phyloP scores from a whole-genome alignment of 2,329 filamentous ascomycete species.

The Rhexocercosporidium sp. region DNA sequence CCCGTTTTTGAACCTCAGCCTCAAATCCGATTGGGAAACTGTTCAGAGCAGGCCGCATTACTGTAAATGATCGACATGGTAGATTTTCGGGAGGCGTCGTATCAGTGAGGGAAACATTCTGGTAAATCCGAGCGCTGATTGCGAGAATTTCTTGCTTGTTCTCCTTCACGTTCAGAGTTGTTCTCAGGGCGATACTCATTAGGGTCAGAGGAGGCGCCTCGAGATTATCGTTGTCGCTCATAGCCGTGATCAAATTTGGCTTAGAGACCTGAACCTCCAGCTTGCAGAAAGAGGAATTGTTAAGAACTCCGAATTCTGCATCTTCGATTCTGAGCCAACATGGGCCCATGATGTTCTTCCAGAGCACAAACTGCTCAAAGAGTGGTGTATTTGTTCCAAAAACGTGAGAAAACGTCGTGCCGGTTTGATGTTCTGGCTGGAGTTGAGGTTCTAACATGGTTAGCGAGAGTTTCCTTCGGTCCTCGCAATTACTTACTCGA shows the following conservation, averaged over 20 bases:
- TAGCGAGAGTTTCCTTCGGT: neutral
- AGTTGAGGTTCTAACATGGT: slow-evolving; percentile 64
- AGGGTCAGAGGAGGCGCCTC: slow-evolving; percentile 88
- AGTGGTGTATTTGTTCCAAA: slow-evolving; percentile 93
- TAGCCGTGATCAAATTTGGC: slow-evolving; percentile 73
- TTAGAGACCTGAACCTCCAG: slow-evolving; percentile 84
- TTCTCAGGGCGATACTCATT: slow-evolving; percentile 94
- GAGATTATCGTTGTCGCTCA: slow-evolving; percentile 79
- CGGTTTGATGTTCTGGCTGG: slow-evolving; percentile 67
- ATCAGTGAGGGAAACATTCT: slow-evolving; percentile 85
- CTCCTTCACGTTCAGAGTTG: slow-evolving; percentile 84
- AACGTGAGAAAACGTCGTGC: slow-evolving; percentile 91
- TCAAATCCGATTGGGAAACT: slow-evolving; percentile 90
- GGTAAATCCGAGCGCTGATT: slow-evolving; percentile 90
- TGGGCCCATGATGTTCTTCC: slow-evolving; percentile 99
- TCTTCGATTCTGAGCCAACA: slow-evolving; percentile 94
- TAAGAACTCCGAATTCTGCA: slow-evolving; percentile 81
- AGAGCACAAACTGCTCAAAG: slow-evolving; percentile 97
- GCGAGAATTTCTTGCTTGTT: slow-evolving; percentile 97
- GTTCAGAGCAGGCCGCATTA: slow-evolving; percentile 80
- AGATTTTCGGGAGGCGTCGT: slow-evolving; percentile 88
- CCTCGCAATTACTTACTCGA: slow-evolving; percentile 58
- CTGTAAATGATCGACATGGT: slow-evolving; percentile 87
- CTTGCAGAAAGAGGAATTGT: slow-evolving; percentile 96
- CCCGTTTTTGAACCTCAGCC: slow-evolving; percentile 69